Conservation (phyloP, 768 basidiomycete genomes). For the Boletus subparvulus region DNA sequence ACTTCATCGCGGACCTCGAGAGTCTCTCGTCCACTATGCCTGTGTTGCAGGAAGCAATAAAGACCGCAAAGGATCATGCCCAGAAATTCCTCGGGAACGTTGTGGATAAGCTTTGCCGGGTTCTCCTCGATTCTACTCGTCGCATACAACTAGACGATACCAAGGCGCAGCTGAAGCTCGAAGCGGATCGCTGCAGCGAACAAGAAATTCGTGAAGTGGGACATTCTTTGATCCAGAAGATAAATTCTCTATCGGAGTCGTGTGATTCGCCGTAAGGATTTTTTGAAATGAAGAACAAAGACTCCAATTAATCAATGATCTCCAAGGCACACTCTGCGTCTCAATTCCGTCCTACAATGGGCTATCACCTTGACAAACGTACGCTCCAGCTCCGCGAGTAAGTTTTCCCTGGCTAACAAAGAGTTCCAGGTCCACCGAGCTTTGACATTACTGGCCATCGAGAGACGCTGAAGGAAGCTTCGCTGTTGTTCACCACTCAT, state of each 20-base stretch:
- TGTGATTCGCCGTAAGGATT: slow-evolving; percentile 18
- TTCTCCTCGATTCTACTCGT: slow-evolving; percentile 6
- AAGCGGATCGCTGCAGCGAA: slow-evolving; percentile 14
- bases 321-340: slow-evolving; percentile 17
- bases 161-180: slow-evolving; percentile 12
- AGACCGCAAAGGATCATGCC: slow-evolving; percentile 13
- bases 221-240: slow-evolving; percentile 16
- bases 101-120: slow-evolving; percentile 22
- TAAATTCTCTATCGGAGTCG: slow-evolving; percentile 19
- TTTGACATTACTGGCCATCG: slow-evolving; percentile 20
- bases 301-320: not conserved
- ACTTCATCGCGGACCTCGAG: slow-evolving; percentile 27
- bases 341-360: slow-evolving; percentile 6
- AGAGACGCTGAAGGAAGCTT: slow-evolving; percentile 21
- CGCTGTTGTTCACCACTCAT: slow-evolving; percentile 26
- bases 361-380: slow-evolving; percentile 1
- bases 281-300: not conserved
- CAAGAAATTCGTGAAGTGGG: slow-evolving; percentile 13
- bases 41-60: slow-evolving; percentile 15
- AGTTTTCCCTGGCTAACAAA: not conserved
- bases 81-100: slow-evolving; percentile 17
- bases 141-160: slow-evolving; percentile 20
- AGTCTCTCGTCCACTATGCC: slow-evolving; percentile 11
- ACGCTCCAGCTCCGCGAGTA: not conserved
- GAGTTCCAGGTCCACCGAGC: slow-evolving; percentile 9